Base-by-base conservation (phyloP, 2,329 filamentous ascomycete species). In the Aaosphaeria pasadenensis region DNA sequence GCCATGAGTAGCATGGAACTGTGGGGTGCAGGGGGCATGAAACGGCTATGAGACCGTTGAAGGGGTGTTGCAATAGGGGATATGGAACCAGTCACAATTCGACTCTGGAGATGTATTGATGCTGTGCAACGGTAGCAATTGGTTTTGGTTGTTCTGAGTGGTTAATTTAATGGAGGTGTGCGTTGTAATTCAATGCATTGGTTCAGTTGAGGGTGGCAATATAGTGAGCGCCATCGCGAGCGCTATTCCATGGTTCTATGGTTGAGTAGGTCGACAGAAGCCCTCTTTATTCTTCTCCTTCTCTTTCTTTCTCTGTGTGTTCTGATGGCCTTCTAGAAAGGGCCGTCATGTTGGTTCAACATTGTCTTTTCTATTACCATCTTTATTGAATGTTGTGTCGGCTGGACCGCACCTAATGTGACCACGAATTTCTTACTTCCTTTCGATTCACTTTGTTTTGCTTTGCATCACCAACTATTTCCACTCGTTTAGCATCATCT, bases 1-100 rank as follows among this genome's bases (percentile, higher is more conserved):
- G 13, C 32, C 33, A 45, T 17, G 44, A 11, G 44, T 5, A 40
- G 35, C 33, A 24, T 13, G 3, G 29, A 28, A 42, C 39, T 50
- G 47, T 36, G 50, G 50, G 50, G 47, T 53, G 50, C 50, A 49
- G 43, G 39, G 42, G 30, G 13, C n/a, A 11, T 51, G 50, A 53
- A 53, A 53, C 50, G 28, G 17, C 39, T 13, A 11, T 53, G 50
- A 53, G 47, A 53, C 50, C 38, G 11, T 17, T 11, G 33, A 36
- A 24, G 33, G 33, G 32, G 46, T 28, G 43, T 47, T n/a, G 24
- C 47, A 52, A 32, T 38, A 13, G 30, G 17, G n/a, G 38, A 39
- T 17, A 24, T 24, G 17, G 17, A 24, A 24, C 17, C 17, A 24
- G 17, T 24, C 17, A 24, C 17, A 36, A 9, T 17, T 11, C 44